Percentiles rank a stretch among this genome's conserved stretches.
These are phyloP conservation scores for Geotrichum reessii DNA, from an alignment of 1,139 yeast species.

Conservation along the genomic window DNA sequence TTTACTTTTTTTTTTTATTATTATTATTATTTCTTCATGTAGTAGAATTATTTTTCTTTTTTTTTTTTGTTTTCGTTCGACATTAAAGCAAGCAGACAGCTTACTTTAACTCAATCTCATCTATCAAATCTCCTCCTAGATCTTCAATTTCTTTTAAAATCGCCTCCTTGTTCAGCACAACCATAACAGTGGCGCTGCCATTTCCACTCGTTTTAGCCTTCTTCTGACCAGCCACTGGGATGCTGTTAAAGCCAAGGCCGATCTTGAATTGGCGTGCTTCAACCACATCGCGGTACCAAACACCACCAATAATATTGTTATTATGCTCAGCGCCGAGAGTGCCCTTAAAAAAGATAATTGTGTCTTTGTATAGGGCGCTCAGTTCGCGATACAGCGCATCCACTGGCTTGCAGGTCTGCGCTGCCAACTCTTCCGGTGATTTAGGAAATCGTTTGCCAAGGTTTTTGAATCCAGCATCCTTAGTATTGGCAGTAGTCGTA, in stretches of 20 bases:
- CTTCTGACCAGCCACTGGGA: slow-evolving; percentile 45
- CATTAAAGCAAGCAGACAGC: neutral
- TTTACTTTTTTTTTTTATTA: slow-evolving; percentile 3
- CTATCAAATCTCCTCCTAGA: slow-evolving; percentile 62
- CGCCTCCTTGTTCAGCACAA: slow-evolving; percentile 69
- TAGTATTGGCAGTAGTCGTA: slow-evolving; percentile 39
- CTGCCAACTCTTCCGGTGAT: slow-evolving; percentile 23
- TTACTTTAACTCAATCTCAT: slow-evolving; percentile 21
- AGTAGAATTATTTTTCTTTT: too few species aligned
- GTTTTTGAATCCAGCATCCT: slow-evolving; percentile 66
- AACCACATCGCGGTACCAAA: slow-evolving; percentile 63
- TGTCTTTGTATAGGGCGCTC: slow-evolving; percentile 40
- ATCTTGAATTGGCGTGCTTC: slow-evolving; percentile 63
- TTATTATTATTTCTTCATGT: neutral
- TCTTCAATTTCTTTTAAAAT: slow-evolving; percentile 65
- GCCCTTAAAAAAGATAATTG: slow-evolving; percentile 49
- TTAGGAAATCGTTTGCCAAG: slow-evolving; percentile 34
- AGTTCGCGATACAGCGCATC: slow-evolving; percentile 32
- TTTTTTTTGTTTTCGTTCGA: slow-evolving; percentile 2
- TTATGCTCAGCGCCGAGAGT: slow-evolving; percentile 21
- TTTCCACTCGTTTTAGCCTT: slow-evolving; percentile 20
- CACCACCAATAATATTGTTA: slow-evolving; percentile 62
- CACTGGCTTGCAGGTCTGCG: slow-evolving; percentile 16
- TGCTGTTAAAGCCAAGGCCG: slow-evolving; percentile 67
- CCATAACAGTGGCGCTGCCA: slow-evolving; percentile 28